A percentile compares a stretch with the other conserved stretches of the same genome.
Evolutionary conservation across 768 basidiomycete species (phyloP).

Genomic region (Mycena galericulata): DNA sequence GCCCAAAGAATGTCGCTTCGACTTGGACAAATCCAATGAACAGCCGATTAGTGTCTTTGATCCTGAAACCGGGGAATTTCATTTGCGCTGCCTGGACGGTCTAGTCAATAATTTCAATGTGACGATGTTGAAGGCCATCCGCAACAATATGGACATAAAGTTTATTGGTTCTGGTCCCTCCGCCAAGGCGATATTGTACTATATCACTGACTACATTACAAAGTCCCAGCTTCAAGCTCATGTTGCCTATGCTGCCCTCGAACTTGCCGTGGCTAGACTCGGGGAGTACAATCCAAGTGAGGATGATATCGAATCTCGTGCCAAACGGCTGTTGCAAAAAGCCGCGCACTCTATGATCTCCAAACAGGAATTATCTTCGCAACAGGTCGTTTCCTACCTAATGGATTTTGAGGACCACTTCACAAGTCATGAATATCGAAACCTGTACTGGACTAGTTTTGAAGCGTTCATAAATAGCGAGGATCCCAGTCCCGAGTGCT

Average conservation of each 20-base stretch:
- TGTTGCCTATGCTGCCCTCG: conserved; percentile 30
- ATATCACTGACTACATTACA: conserved; percentile 52
- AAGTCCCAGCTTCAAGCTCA: conserved; percentile 41
- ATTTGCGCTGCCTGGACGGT: too few relatives aligned
- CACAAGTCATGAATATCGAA: conserved; percentile 43
- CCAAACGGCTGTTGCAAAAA: conserved; percentile 42
- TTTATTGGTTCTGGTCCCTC: conserved; percentile 40
- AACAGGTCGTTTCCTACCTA: conserved; percentile 43
- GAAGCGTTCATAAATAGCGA: too few relatives aligned
- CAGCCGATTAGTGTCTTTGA: too few relatives aligned
- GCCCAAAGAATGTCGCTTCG: too few relatives aligned
- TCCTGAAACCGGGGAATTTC: too few relatives aligned
- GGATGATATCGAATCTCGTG: not conserved
- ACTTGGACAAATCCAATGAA: too few relatives aligned
- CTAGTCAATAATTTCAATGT: too few relatives aligned
- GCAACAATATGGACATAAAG: conserved; percentile 29
- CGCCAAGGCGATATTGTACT: conserved; percentile 47
- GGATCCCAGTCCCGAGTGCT: too few relatives aligned
- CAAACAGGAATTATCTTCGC: conserved; percentile 42
- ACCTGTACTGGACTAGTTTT: too few relatives aligned
- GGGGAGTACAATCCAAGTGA: conserved; percentile 20
- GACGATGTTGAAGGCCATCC: too few relatives aligned
- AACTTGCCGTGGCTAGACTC: conserved; percentile 32
- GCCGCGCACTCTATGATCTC: conserved; percentile 38
- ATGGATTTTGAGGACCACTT: conserved; percentile 44